Evolutionary conservation across 345 rosid species (phyloP), one percentile per base, ranked within the genome.

Genomic region (Euphorbia peplus): DNA sequence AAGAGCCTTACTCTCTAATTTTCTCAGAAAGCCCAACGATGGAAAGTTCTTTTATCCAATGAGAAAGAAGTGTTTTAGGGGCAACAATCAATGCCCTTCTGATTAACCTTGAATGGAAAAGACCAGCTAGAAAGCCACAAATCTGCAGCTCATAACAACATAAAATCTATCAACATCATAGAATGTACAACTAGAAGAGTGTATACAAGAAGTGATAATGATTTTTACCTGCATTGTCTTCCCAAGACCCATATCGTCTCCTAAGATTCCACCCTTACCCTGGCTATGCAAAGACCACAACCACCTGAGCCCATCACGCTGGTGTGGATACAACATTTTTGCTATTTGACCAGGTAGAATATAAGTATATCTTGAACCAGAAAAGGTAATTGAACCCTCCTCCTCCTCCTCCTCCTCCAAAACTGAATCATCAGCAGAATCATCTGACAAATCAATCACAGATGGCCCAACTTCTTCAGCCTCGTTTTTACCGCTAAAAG

Each of bases 241-340:
- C 60, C 99, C 99, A 73, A 95, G 81, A 44, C 99, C 99, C 99
- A 95, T 91, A 70, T 95, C 99, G 67, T 95, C 99, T 18, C 99
- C 98, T 78, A 95, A 81, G 55, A 95, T 91, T 75, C 99, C 99
- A 70, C 99, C 99, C 80, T 91, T 95, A 28, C 82, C 90, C 77
- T 83, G 90, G 66, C 85, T 87, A 67, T 91, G 98, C 76, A 95
- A 81, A 51, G 95, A 86, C 99, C 99, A 95, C 54, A 95, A 86
- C 98, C 99, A 95, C 77, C 73, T 88, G 72, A 91, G 71, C 63
- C 99, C 98, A 62, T 91, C 98, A 48, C 87, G 81, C 73, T 95
- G 99, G 78, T 95, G 98, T 18, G 86, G 86, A 80, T 79, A 95
- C 77, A 95, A 71, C 82, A 85, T 86, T 15, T 75, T 86, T 26